These are phyloP conservation scores for Oemleria cerasiformis DNA, from an alignment of 306 rosid genomes.

Conservation along the genomic window DNA sequence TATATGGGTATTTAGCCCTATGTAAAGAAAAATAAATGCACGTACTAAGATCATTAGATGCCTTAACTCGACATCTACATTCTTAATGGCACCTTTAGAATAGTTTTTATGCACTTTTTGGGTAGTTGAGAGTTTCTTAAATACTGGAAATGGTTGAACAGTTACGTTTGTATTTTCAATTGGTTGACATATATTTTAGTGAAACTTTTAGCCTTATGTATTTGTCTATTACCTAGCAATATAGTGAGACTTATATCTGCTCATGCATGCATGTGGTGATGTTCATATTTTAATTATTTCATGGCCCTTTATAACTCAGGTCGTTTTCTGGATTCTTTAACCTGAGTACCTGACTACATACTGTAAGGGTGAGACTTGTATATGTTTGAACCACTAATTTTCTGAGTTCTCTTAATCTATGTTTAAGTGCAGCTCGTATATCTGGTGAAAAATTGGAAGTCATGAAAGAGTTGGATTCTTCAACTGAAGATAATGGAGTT, in stretches of 20 bases:
- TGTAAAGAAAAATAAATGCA: background rate
- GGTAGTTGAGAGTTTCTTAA: background rate
- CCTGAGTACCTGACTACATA: background rate
- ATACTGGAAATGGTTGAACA: background rate
- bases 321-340: background rate
- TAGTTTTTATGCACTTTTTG: background rate
- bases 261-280: background rate
- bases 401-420: background rate
- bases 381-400: background rate
- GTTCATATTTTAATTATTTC: background rate
- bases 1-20: background rate
- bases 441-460: constrained; percentile 50
- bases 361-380: background rate
- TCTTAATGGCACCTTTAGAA: background rate
- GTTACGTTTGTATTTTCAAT: background rate
- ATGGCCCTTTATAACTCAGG: background rate
- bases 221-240: background rate
- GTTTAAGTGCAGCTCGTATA: constrained; percentile 37
- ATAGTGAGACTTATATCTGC: background rate
- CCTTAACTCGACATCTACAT: background rate
- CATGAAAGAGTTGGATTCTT: constrained; percentile 45
- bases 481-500: constrained; percentile 45
- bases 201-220: background rate
- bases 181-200: background rate
- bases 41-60: background rate